A percentile compares a stretch with the other conserved stretches of the same genome.
Conservation (phyloP, 257 asterid species). For the Thymus mandschuricus region DNA sequence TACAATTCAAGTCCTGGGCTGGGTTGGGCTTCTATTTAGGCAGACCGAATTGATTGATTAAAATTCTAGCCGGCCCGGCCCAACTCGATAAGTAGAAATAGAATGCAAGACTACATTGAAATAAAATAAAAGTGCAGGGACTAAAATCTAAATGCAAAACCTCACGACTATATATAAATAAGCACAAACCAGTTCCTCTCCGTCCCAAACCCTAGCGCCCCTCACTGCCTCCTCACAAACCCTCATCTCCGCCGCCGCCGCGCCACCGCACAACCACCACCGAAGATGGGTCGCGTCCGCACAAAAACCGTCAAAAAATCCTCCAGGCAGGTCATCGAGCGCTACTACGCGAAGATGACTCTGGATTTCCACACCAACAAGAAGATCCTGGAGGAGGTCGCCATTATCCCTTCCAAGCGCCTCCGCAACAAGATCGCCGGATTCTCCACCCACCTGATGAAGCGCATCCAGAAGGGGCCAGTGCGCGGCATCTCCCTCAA, state of each 20-base stretch:
- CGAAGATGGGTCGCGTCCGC: conserved; percentile 51
- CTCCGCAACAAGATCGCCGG: conserved; percentile 68
- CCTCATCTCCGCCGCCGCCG: conserved; percentile 21
- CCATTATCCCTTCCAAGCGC: conserved; percentile 56
- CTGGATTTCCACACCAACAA: conserved; percentile 60
- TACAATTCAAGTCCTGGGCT: too few species aligned
- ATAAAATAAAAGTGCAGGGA: conserved; percentile 17
- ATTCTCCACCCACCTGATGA: conserved; percentile 57
- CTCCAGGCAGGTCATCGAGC: conserved; percentile 50
- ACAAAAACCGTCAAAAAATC: conserved; percentile 57
- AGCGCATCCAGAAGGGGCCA: conserved; percentile 60
- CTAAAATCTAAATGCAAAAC: neutral
- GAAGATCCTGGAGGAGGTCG: conserved; percentile 56
- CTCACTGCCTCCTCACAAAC: neutral
- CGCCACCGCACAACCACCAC: conserved; percentile 27
- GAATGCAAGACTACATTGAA: neutral
- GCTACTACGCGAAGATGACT: conserved; percentile 51
- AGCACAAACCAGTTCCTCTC: neutral
- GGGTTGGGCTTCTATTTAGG: too few species aligned
- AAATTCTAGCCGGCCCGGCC: too few species aligned
- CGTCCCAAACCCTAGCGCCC: conserved; percentile 38
- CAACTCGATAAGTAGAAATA: too few species aligned
- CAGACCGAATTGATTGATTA: too few species aligned
- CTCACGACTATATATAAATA: neutral
- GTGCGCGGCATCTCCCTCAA: conserved; percentile 57